Evolutionary conservation across 768 basidiomycete species (phyloP).

Genomic region (Pleurotus citrinopileatus): DNA sequence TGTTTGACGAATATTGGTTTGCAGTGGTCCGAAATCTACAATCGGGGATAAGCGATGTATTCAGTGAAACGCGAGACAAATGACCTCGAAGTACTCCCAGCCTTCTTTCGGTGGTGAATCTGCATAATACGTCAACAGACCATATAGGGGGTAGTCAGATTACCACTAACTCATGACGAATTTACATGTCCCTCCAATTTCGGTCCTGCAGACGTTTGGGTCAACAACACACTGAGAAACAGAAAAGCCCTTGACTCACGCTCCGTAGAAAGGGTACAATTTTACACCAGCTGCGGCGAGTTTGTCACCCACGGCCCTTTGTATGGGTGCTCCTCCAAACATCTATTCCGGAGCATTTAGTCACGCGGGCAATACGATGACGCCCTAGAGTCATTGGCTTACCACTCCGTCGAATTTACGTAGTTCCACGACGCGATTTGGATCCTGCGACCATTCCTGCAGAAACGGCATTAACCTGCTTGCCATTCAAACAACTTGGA

Average conservation of each 20-base stretch:
- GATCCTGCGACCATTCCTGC: slow-evolving; percentile 14
- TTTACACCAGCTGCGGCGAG: slow-evolving; percentile 14
- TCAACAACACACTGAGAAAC: background rate
- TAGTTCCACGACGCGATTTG: slow-evolving; percentile 7
- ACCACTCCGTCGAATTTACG: slow-evolving; percentile 14
- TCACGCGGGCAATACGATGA: too few relatives aligned
- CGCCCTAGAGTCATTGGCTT: too few relatives aligned
- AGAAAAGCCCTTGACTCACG: too few relatives aligned
- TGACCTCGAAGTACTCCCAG: slow-evolving; percentile 16
- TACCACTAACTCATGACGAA: slow-evolving; percentile 10
- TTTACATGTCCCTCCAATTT: slow-evolving; percentile 12
- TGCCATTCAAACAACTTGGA: background rate
- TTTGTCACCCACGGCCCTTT: slow-evolving; percentile 17
- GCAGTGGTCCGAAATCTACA: slow-evolving; percentile 16
- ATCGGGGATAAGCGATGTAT: background rate
- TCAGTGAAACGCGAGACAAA: background rate
- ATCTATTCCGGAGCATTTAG: slow-evolving; percentile 5
- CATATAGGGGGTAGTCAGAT: too few relatives aligned
- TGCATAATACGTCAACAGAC: too few relatives aligned
- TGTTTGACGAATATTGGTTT: slow-evolving; percentile 12
- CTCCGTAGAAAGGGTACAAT: slow-evolving; percentile 18
- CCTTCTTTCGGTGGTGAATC: slow-evolving; percentile 10
- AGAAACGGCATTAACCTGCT: background rate
- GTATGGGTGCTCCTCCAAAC: slow-evolving; percentile 19
- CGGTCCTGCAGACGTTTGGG: slow-evolving; percentile 11